Evolutionary conservation across 306 rosid genomes (phyloP).

Genomic region (Arachis stenosperma): DNA sequence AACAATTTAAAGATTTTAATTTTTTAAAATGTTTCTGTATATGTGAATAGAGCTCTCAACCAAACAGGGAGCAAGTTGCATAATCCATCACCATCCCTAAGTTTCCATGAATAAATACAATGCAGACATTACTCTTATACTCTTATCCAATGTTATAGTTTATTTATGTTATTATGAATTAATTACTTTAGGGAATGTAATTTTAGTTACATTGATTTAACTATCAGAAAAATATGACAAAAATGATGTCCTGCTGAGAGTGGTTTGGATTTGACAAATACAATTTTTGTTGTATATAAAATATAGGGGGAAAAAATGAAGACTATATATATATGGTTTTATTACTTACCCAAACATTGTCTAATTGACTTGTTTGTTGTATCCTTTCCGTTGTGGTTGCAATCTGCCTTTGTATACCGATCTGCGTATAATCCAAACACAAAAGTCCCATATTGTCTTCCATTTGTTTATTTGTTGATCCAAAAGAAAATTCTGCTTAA

Average conservation of each 20-base stretch:
- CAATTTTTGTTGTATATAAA: no score
- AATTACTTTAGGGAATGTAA: no score
- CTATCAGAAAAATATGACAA: not conserved
- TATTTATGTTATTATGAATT: no score
- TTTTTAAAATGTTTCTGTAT: no score
- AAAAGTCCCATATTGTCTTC: not conserved
- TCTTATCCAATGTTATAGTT: no score
- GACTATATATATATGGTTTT: not conserved
- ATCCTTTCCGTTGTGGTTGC: not conserved
- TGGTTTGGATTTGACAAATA: not conserved
- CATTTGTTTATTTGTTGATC: not conserved
- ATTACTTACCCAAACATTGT: not conserved
- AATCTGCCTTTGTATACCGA: not conserved
- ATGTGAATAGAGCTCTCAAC: no score
- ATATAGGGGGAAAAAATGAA: not conserved
- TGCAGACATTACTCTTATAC: no score
- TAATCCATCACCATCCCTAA: no score
- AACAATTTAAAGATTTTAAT: no score
- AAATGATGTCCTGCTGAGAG: not conserved
- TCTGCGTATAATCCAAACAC: conserved; percentile 2
- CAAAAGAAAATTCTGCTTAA: conserved; percentile 3
- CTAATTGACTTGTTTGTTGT: not conserved
- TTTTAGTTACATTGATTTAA: not conserved
- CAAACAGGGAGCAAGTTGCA: no score
- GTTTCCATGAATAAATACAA: no score